Conservation (phyloP, 2,329 filamentous ascomycete genomes). For the Amylocarpus encephaloides region DNA sequence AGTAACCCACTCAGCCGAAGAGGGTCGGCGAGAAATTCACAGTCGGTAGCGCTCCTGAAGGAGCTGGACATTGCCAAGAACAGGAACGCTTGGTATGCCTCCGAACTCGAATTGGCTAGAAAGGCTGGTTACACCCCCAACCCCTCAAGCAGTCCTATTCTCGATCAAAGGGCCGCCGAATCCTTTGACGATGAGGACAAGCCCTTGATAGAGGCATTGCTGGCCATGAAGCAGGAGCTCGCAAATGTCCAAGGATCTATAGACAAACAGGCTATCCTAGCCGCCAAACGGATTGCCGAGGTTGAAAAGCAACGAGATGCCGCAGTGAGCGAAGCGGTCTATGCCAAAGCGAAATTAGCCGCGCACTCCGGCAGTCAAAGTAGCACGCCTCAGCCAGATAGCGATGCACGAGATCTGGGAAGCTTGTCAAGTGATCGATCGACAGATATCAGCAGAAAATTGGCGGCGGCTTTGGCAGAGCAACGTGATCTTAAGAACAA, state of each 20-base stretch:
- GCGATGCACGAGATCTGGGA: constrained; percentile 53
- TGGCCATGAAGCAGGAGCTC: constrained; percentile 86
- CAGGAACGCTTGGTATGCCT: constrained; percentile 94
- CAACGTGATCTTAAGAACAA: constrained; percentile 78
- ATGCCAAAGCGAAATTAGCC: constrained; percentile 87
- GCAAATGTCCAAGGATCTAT: constrained; percentile 85
- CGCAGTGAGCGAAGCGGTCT: constrained; percentile 90
- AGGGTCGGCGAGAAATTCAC: constrained; percentile 50
- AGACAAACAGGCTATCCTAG: constrained; percentile 77
- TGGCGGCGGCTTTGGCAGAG: constrained; percentile 72
- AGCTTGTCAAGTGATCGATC: constrained; percentile 53
- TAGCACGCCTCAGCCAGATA: constrained; percentile 53
- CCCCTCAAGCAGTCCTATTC: constrained; percentile 59
- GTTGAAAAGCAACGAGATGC: constrained; percentile 91
- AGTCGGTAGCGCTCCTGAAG: constrained; percentile 68
- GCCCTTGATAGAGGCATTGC: constrained; percentile 82
- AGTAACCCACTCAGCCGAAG: constrained; percentile 56
- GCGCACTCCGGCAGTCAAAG: constrained; percentile 66
- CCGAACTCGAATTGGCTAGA: constrained; percentile 83
- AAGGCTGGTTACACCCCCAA: constrained; percentile 82
- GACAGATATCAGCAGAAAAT: constrained; percentile 70
- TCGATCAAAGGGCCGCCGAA: constrained; percentile 72
- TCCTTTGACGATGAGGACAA: constrained; percentile 88
- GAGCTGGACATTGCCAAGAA: constrained; percentile 81
- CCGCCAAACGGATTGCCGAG: constrained; percentile 85